Evolutionary conservation across 2,329 filamentous ascomycete genomes (phyloP).

Genomic region (Talaromyces marneffei): DNA sequence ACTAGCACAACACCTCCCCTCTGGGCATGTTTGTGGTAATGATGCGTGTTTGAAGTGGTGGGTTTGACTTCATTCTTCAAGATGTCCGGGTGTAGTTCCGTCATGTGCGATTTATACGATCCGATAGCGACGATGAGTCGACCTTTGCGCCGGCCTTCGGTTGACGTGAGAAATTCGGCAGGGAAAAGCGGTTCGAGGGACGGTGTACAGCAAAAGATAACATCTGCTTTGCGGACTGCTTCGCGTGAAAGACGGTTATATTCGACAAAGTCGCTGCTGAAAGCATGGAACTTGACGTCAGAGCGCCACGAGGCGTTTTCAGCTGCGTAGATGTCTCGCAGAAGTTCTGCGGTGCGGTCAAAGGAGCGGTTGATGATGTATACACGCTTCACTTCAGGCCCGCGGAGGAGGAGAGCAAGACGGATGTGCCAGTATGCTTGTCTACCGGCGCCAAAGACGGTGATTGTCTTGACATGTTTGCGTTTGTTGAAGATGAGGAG

Average conservation of each 20-base stretch:
- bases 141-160: slow-evolving; percentile 41
- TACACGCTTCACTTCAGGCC: slow-evolving; percentile 65
- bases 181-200: slow-evolving; percentile 71
- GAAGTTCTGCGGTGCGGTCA: slow-evolving; percentile 40
- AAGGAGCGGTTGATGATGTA: slow-evolving; percentile 72
- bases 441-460: slow-evolving; percentile 80
- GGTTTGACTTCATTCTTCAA: slow-evolving; percentile 58
- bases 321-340: slow-evolving; percentile 51
- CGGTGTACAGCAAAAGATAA: slow-evolving; percentile 85
- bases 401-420: slow-evolving; percentile 64
- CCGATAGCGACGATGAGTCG: slow-evolving; percentile 41
- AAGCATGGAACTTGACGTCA: slow-evolving; percentile 61
- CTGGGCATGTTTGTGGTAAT: slow-evolving; percentile 47
- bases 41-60: slow-evolving; percentile 35
- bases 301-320: slow-evolving; percentile 56
- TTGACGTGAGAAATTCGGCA: slow-evolving; percentile 61
- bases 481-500: slow-evolving; percentile 61
- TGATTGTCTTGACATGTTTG: slow-evolving; percentile 64
- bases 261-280: slow-evolving; percentile 67
- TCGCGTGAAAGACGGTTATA: slow-evolving; percentile 62
- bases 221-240: slow-evolving; percentile 64
- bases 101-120: slow-evolving; percentile 64
- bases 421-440: slow-evolving; percentile 95
- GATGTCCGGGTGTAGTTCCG: slow-evolving; percentile 73
- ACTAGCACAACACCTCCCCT: slow-evolving; percentile 57